Evolutionary conservation across 2,329 filamentous ascomycete genomes (phyloP).

Genomic region (Ceratocystis harringtonii): DNA sequence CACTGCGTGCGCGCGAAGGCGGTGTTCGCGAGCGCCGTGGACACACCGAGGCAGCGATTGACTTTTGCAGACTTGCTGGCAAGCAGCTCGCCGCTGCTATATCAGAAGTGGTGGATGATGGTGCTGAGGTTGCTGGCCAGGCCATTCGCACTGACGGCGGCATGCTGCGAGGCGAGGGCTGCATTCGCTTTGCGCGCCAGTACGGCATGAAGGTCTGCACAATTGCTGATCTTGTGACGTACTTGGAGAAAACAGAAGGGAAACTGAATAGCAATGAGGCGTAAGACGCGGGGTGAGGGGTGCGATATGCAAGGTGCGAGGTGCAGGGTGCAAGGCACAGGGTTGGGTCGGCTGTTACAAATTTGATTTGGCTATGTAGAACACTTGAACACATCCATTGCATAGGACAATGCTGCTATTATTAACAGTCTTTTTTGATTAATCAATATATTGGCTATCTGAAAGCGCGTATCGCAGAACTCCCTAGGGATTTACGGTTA

Average conservation of each 20-base stretch:
- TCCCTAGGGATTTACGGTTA: not conserved
- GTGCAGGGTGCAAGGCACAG: not conserved
- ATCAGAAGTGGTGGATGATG: conserved; percentile 82
- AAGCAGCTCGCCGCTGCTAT: conserved; percentile 68
- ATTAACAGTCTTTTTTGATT: not conserved
- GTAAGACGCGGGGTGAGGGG: not conserved
- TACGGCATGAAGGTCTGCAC: conserved; percentile 91
- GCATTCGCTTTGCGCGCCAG: conserved; percentile 70
- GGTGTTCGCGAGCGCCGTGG: conserved; percentile 67
- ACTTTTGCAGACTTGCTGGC: conserved; percentile 75
- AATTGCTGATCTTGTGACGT: conserved; percentile 73
- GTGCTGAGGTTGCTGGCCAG: conserved; percentile 52
- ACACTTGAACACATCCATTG: not conserved
- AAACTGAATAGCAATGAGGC: conserved; percentile 36
- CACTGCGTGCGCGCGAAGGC: conserved; percentile 61
- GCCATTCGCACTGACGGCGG: conserved; percentile 52
- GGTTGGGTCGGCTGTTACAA: not conserved
- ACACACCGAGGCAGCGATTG: conserved; percentile 86
- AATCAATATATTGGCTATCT: not conserved
- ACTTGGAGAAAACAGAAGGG: conserved; percentile 63
- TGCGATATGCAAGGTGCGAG: not conserved
- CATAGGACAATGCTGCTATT: not conserved
- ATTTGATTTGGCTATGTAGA: not conserved
- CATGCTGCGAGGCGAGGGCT: conserved; percentile 85
- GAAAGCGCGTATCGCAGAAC: not conserved